Evolutionary conservation across 257 asterid species (phyloP).

Genomic region (Haberlea rhodopensis): DNA sequence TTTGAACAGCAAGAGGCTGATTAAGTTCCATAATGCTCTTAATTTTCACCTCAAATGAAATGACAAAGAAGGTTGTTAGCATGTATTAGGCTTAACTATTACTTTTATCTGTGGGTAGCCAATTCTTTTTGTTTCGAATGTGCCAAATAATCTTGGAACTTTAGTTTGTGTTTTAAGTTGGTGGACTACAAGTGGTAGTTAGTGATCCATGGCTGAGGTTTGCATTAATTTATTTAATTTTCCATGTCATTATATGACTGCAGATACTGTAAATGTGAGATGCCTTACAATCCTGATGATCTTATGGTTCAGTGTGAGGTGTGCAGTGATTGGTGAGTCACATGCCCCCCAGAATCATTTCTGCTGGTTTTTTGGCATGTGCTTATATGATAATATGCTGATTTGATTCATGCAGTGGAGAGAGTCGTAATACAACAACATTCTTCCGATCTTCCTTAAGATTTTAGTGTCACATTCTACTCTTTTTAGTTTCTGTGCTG

Average conservation of each 20-base stretch:
- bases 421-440: neutral
- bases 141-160: neutral
- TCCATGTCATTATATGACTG: constrained; percentile 23
- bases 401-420: constrained; percentile 4
- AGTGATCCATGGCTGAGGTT: constrained; percentile 3
- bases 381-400: constrained; percentile 9
- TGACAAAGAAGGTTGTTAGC: neutral
- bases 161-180: neutral
- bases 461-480: constrained; percentile 7
- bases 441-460: constrained; percentile 6
- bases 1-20: neutral
- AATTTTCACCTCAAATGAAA: neutral
- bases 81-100: constrained; percentile 12
- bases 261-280: constrained; percentile 96
- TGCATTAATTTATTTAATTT: constrained; percentile 7
- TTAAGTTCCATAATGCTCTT: constrained; percentile 7
- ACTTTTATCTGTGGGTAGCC: neutral
- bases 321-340: constrained; percentile 86
- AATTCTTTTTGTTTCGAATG: constrained; percentile 4
- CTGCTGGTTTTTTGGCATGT: constrained; percentile 13
- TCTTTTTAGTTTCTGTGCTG: constrained; percentile 6
- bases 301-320: constrained; percentile 95
- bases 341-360: constrained; percentile 11
- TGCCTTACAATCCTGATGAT: constrained; percentile 98
- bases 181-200: neutral